phyloP scores from a whole-genome alignment of 1,284 basidiomycete species.

The Apiotrichum brassicae region DNA sequence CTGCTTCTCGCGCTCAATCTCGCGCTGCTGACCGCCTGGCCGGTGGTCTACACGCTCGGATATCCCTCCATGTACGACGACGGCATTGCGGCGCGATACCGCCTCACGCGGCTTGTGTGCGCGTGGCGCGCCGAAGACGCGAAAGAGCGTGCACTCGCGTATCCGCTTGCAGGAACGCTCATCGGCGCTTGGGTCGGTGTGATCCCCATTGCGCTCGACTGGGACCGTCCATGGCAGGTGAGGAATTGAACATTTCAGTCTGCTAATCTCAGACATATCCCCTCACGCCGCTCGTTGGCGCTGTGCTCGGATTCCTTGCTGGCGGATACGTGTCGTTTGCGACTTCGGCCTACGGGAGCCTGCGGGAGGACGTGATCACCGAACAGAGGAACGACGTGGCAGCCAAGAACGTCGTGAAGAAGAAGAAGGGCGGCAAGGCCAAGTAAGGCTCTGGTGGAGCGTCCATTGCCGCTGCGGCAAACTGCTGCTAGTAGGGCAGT shows the following conservation, averaged over 20 bases:
- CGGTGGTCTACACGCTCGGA: conserved; percentile 66
- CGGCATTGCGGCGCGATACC: conserved; percentile 37
- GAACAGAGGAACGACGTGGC: conserved; percentile 7
- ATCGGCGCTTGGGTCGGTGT: conserved; percentile 72
- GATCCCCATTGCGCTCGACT: conserved; percentile 80
- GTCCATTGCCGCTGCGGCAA: too few species aligned
- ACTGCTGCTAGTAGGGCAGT: too few species aligned
- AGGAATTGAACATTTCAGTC: conserved; percentile 18
- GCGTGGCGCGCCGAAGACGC: conserved; percentile 63
- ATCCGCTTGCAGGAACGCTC: conserved; percentile 65
- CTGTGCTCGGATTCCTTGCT: conserved; percentile 61
- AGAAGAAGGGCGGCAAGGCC: conserved; percentile 10
- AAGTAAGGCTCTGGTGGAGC: too few species aligned
- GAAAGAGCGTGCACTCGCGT: conserved; percentile 70
- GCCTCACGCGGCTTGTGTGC: conserved; percentile 69
- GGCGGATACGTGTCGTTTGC: conserved; percentile 58
- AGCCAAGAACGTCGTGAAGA: conserved; percentile 1
- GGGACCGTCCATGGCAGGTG: conserved; percentile 95
- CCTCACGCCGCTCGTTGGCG: conserved; percentile 60
- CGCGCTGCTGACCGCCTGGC: conserved; percentile 60
- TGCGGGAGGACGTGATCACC: conserved; percentile 28
- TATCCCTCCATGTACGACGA: conserved; percentile 49
- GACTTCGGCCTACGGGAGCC: conserved; percentile 47
- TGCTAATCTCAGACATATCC: conserved; percentile 58
- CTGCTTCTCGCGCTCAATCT: conserved; percentile 63